These are phyloP conservation scores for Penicillium steckii DNA, from an alignment of 495 filamentous ascomycete species.

Conservation along the genomic window DNA sequence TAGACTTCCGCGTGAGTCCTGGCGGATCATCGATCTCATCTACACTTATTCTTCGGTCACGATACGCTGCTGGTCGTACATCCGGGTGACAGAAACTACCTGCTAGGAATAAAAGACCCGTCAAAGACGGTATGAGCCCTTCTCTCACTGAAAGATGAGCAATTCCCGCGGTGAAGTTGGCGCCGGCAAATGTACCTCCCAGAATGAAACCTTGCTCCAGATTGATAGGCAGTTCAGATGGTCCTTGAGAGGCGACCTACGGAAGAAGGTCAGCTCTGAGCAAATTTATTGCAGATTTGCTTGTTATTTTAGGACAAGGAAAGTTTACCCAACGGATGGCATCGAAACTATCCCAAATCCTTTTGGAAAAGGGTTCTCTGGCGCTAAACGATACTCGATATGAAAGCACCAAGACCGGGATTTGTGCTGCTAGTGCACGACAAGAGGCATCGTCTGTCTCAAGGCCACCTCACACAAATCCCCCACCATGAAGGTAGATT, in stretches of 20 bases:
- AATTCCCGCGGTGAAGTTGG: conserved; percentile 19
- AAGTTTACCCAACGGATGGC: conserved; percentile 23
- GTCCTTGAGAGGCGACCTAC: conserved; percentile 6
- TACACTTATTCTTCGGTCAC: conserved; percentile 13
- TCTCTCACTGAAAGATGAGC: conserved; percentile 12
- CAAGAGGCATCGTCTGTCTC: conserved; percentile 40
- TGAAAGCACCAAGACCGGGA: conserved; percentile 48
- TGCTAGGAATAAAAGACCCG: conserved; percentile 12
- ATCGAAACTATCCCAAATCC: conserved; percentile 49
- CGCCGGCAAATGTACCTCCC: conserved; percentile 17
- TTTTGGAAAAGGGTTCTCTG: conserved; percentile 62
- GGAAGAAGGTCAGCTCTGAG: background rate
- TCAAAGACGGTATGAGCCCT: conserved; percentile 4
- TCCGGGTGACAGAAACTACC: conserved; percentile 18
- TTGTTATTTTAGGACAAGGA: background rate
- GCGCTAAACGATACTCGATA: conserved; percentile 68
- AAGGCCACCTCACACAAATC: conserved; percentile 34
- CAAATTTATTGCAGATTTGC: background rate
- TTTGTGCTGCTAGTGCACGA: conserved; percentile 26
- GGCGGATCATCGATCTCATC: conserved; percentile 13
- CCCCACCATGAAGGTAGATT: conserved; percentile 26
- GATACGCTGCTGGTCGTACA: conserved; percentile 8
- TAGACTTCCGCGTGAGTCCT: conserved; percentile 7
- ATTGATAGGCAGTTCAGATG: conserved; percentile 8
- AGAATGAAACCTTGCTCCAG: conserved; percentile 14